Conservation (phyloP, 169 alveolate genomes). For the Cryptosporidium baileyi region DNA sequence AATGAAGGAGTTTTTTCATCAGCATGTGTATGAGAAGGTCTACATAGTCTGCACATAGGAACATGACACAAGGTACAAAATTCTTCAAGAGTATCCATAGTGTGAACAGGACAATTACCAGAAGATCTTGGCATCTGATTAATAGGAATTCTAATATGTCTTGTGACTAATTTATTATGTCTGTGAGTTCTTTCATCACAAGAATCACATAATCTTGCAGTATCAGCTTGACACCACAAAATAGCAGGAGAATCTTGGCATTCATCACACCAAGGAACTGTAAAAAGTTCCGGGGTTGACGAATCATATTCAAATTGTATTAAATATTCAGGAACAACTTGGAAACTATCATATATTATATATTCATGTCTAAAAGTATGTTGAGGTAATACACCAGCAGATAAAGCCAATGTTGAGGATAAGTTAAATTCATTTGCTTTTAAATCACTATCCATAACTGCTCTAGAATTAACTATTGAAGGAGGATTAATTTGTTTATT, state of each 20-base stretch:
- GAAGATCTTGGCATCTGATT: slow-evolving; percentile 84
- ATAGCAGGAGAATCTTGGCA: slow-evolving; percentile 87
- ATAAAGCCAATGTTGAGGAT: slow-evolving; percentile 29
- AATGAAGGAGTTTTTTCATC: slow-evolving; percentile 71
- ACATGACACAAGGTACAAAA: slow-evolving; percentile 81
- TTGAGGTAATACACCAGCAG: slow-evolving; percentile 87
- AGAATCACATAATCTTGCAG: slow-evolving; percentile 83
- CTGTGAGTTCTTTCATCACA: slow-evolving; percentile 86
- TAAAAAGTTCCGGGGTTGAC: slow-evolving; percentile 82
- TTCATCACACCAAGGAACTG: slow-evolving; percentile 89
- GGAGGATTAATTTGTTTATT: slow-evolving; percentile 66
- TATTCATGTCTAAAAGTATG: slow-evolving; percentile 85
- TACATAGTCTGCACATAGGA: slow-evolving; percentile 83
- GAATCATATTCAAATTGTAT: slow-evolving; percentile 88
- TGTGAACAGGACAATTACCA: slow-evolving; percentile 79
- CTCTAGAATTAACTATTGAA: slow-evolving; percentile 46
- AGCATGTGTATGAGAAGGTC: slow-evolving; percentile 81
- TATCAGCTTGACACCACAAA: slow-evolving; percentile 87
- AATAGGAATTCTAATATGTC: slow-evolving; percentile 87
- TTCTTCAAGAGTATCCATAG: slow-evolving; percentile 76
- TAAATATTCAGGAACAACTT: slow-evolving; percentile 83
- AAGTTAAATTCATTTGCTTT: slow-evolving; percentile 59
- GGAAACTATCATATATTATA: slow-evolving; percentile 86
- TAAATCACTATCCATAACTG: slow-evolving; percentile 9
- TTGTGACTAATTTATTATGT: slow-evolving; percentile 85